phyloP scores from a whole-genome alignment of 768 basidiomycete genomes.

The Boletus rubescentipes region DNA sequence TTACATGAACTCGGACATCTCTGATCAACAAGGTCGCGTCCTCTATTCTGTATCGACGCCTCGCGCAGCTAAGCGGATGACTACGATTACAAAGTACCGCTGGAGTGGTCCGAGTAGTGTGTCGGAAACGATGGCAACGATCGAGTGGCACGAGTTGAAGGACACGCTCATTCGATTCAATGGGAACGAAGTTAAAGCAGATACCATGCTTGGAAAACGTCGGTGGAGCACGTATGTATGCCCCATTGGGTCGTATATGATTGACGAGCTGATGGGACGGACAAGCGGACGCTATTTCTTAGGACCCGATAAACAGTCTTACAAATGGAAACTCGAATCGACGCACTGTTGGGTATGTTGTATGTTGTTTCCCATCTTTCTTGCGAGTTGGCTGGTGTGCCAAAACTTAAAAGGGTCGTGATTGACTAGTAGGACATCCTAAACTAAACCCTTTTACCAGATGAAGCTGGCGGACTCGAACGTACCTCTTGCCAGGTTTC shows the following conservation, averaged over 20 bases:
- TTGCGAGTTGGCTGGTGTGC: neutral
- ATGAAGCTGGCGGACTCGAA: conserved; percentile 20
- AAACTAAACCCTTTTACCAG: conserved; percentile 7
- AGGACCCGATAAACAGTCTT: conserved; percentile 33
- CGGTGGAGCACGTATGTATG: conserved; percentile 24
- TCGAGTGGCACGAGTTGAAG: conserved; percentile 34
- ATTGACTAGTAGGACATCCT: neutral
- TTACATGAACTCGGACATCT: conserved; percentile 20
- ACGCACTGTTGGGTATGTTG: conserved; percentile 27
- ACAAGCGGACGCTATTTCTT: conserved; percentile 33
- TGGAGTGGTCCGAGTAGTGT: conserved; percentile 20
- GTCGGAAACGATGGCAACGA: conserved; percentile 32
- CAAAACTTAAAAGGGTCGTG: neutral
- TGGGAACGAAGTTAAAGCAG: conserved; percentile 28
- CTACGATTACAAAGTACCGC: conserved; percentile 25
- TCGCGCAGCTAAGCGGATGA: conserved; percentile 12
- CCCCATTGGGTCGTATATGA: neutral
- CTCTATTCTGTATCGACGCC: conserved; percentile 24
- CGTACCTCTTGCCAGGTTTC: conserved; percentile 18
- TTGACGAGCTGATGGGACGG: neutral
- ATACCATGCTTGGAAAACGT: conserved; percentile 21
- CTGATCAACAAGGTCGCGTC: conserved; percentile 16
- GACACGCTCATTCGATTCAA: conserved; percentile 31
- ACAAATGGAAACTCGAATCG: conserved; percentile 35
- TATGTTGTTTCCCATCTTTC: neutral